Percentiles rank a stretch among this genome's conserved stretches.
phyloP scores from a whole-genome alignment of 2,329 filamentous ascomycete species.

The Sclerotinia borealis region DNA sequence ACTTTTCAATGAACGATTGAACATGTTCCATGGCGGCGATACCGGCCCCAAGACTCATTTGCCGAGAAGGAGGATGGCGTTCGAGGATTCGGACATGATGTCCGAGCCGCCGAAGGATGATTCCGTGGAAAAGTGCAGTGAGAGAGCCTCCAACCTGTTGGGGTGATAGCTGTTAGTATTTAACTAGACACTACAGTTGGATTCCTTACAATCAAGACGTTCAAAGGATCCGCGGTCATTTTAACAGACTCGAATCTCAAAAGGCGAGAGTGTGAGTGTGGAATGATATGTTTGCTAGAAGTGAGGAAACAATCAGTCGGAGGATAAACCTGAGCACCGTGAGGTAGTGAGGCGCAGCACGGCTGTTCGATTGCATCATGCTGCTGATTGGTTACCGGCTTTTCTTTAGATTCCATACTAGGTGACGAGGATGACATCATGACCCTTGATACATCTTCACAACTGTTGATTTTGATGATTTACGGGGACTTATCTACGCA shows the following conservation, averaged over 20 bases:
- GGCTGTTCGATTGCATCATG: neutral
- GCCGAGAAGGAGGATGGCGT: neutral
- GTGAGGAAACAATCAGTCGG: neutral
- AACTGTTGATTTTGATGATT: too few relatives aligned
- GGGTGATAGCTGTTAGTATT: neutral
- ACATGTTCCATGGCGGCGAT: constrained; percentile 1
- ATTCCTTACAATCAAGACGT: neutral
- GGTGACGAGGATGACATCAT: neutral
- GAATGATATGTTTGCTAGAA: neutral
- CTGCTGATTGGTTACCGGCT: neutral
- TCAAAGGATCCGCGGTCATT: neutral
- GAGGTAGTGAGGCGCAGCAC: neutral
- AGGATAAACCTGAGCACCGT: neutral
- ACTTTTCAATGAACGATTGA: neutral
- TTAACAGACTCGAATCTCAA: neutral
- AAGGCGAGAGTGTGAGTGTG: neutral
- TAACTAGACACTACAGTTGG: neutral
- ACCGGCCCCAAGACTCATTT: neutral
- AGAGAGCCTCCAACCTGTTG: neutral
- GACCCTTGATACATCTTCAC: neutral
- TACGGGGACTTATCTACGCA: too few relatives aligned
- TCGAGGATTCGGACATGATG: neutral
- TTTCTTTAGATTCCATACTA: neutral
- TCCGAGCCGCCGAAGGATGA: neutral
- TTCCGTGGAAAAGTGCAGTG: neutral